Base-by-base conservation (phyloP, 257 asterid genomes). In the Solanum verrucosum region DNA sequence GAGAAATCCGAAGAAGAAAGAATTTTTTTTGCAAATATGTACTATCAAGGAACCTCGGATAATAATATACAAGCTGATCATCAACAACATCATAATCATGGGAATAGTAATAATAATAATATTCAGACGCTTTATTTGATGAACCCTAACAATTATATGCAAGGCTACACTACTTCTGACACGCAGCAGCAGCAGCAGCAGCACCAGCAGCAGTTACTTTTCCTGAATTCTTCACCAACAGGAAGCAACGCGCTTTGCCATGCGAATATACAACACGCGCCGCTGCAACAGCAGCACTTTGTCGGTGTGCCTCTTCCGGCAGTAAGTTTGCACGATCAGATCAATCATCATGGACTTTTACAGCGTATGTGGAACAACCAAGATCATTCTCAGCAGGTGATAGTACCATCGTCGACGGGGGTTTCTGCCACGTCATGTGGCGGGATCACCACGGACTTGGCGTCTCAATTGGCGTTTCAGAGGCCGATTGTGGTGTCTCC, bases 41-140 rank as follows among this genome's bases (percentile, higher is more conserved):
- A 92, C 93, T 93, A 90, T 88, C 95, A 90, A 83, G 95, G 94
- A 11, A 90, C 93, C 85, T 90, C 94, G 18, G 94, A 93, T 90
- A 90, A 91, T 87, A 94, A 35, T 35, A 73, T 93, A 88, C 83
- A 75, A 75, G 83, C 59, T 38, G 82, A 68, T 25, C 74, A 68
- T 14, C 65, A 18, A 18, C 65, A 18, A 2, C 1, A 18, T 18
- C 16, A 18, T 18, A 40, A 74, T 74, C 84, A 40, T 38, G 84
- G 38, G 11, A 9, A 18, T 44, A 84, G 73, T 33, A 87, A 83
- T 33, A 87, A 83, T 33, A 87, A 83, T 25, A 96, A 95, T 88
- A 94, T 95, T 79, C 98, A 94, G 77, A 94, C 96, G 29, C 94
- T 95, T 40, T 91, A 91, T 90, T 93, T 92, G 70, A 93, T 94